phyloP scores from a whole-genome alignment of 352 stramenopile genomes.

The Poterioochromonas sp. region DNA sequence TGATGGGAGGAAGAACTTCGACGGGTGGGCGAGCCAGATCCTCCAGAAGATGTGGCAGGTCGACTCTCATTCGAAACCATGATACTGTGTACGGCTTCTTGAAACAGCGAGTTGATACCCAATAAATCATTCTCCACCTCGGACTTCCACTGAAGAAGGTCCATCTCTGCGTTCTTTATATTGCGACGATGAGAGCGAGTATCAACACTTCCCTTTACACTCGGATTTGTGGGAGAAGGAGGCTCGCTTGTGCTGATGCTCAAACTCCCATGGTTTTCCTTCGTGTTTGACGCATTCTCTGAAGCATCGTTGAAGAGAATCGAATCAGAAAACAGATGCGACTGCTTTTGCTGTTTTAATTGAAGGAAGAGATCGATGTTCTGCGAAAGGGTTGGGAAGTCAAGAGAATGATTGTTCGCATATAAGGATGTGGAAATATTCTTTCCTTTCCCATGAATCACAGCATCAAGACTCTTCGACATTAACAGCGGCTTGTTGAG shows the following conservation, averaged over 20 bases:
- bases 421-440: conserved; percentile 17
- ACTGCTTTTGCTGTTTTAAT: conserved; percentile 15
- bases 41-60: conserved; percentile 8
- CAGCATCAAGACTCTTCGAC: too few species aligned
- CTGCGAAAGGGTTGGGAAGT: conserved; percentile 8
- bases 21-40: conserved; percentile 4
- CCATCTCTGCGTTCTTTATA: conserved; percentile 13
- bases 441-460: conserved; percentile 7
- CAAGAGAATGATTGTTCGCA: conserved; percentile 13
- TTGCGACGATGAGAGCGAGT: conserved; percentile 8
- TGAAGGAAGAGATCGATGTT: conserved; percentile 13
- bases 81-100: conserved; percentile 11
- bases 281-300: conserved; percentile 11
- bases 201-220: conserved; percentile 13
- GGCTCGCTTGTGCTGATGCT: conserved; percentile 7
- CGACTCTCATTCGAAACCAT: conserved; percentile 11
- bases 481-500: too few species aligned
- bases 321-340: conserved; percentile 11
- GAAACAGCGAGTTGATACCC: conserved; percentile 10
- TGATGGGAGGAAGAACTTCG: conserved; percentile 10
- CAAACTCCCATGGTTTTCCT: conserved; percentile 11
- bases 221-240: conserved; percentile 10
- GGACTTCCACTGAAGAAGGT: conserved; percentile 10
- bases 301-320: conserved; percentile 13
- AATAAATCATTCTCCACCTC: conserved; percentile 14